Conservation (phyloP, 75 land plant genomes). For the Pinus tabuliformis region DNA sequence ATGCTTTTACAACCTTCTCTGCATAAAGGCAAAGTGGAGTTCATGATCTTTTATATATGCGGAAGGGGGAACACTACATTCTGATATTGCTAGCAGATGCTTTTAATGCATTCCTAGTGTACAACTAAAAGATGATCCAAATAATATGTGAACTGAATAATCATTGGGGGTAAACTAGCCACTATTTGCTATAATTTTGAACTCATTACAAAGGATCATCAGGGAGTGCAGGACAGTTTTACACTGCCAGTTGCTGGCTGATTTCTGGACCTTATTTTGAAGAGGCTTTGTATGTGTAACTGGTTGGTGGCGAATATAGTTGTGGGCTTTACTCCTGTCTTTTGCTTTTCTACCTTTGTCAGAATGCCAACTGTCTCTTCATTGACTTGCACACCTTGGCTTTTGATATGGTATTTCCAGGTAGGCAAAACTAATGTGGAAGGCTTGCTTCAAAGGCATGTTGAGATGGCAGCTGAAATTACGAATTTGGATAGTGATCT, state of each 20-base stretch:
- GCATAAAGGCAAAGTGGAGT: neutral
- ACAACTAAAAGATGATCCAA: slow-evolving; percentile 1
- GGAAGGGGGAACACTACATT: neutral
- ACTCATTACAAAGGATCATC: neutral
- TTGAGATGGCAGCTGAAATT: slow-evolving; percentile 98
- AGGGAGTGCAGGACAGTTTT: neutral
- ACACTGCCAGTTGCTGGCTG: neutral
- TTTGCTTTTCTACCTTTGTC: neutral
- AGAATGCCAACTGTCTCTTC: neutral
- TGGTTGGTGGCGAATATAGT: neutral
- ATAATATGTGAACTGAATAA: neutral
- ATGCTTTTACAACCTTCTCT: neutral
- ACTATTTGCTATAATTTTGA: neutral
- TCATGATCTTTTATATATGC: neutral
- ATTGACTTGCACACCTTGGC: neutral
- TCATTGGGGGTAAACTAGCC: neutral
- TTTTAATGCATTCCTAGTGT: neutral
- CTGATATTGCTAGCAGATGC: neutral
- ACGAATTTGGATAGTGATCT: slow-evolving; percentile 95
- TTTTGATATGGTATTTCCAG: slow-evolving; percentile 30
- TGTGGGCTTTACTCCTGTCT: neutral
- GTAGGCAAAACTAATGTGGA: slow-evolving; percentile 71
- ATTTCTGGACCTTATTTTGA: neutral
- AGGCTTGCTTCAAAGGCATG: slow-evolving; percentile 85
- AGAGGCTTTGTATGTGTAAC: slow-evolving; percentile 2